phyloP scores from a whole-genome alignment of 1,139 yeast genomes.

The Yamadazyma sp. region DNA sequence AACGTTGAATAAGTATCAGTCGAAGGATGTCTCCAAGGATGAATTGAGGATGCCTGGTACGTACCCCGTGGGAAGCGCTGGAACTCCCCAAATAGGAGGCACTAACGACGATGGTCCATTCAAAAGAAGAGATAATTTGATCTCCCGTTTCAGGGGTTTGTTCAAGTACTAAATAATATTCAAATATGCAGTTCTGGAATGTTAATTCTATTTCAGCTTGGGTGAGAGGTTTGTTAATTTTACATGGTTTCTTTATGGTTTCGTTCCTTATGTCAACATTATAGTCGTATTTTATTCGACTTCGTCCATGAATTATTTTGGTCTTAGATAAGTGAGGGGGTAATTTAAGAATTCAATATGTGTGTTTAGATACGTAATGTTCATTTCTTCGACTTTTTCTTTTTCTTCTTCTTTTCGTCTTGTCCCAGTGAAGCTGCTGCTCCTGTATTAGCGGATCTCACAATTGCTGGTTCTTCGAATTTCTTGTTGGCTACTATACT shows the following conservation, averaged over 20 bases:
- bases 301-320: background rate
- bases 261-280: background rate
- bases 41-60: conserved; percentile 11
- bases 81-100: conserved; percentile 7
- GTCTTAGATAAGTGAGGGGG: background rate
- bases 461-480: conserved; percentile 23
- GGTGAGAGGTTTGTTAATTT: background rate
- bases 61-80: conserved; percentile 8
- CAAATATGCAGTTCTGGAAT: background rate
- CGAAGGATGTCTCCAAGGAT: conserved; percentile 2
- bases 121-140: conserved; percentile 28
- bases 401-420: conserved; percentile 17
- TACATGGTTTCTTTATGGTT: background rate
- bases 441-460: conserved; percentile 9
- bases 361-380: background rate
- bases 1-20: conserved; percentile 10
- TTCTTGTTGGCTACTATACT: conserved; percentile 44
- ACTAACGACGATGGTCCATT: conserved; percentile 2
- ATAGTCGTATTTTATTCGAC: background rate
- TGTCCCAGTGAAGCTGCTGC: conserved; percentile 17
- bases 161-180: conserved; percentile 22
- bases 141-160: conserved; percentile 35
- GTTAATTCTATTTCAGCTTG: too few species aligned
- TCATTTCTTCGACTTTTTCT: conserved; percentile 15
- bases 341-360: background rate